Evolutionary conservation across 352 stramenopile species (phyloP), one percentile per base, ranked within the genome.

Genomic region (Phytophthora macrochlamydospora): DNA sequence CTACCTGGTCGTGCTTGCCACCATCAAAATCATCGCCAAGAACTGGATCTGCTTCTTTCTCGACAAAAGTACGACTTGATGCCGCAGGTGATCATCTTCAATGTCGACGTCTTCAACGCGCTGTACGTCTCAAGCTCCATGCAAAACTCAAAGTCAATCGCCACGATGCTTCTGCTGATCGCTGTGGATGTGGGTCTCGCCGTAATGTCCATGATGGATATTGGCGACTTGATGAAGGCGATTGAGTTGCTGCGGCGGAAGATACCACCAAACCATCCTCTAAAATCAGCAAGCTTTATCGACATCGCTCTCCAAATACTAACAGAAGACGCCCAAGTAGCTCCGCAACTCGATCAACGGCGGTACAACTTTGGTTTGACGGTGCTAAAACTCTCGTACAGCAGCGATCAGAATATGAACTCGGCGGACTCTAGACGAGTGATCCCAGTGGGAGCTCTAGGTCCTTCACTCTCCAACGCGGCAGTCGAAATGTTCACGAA

Each of bases 91-190:
- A 67, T 83, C 18, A 71, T 79, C 5, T 79, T 87, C 58, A 80
- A 87, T 28, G 69, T 78, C 37, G 73, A 84, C 29, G 52, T 84
- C 12, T 84, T 83, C 63, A 74, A 83, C 33, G 42, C 69, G 35
- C 38, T 87, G 0, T 84, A 68, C 11, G 57, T 83, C 12, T 56
- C 78, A 0, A 67, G 63, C 13, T 80, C 67, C 18, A 80, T 83
- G 72, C 62, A 78, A 28, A 77, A 57, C 24, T 62, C 72, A 13
- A 68, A 71, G 37, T 77, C 64, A 0, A 55, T 63, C 2, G 44
- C 18, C 7, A 75, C 72, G 2, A 65, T 67, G 1, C 31, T 71
- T 3, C 40, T 69, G 0, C 18, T 83, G 35, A 69, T 81, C 13
- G 40, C 14, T 1, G 11, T 83, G 4, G 75, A 83, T 51, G 56